Base-by-base conservation (phyloP, 192 early-diverging fungal species). In the Mortierella antarctica region DNA sequence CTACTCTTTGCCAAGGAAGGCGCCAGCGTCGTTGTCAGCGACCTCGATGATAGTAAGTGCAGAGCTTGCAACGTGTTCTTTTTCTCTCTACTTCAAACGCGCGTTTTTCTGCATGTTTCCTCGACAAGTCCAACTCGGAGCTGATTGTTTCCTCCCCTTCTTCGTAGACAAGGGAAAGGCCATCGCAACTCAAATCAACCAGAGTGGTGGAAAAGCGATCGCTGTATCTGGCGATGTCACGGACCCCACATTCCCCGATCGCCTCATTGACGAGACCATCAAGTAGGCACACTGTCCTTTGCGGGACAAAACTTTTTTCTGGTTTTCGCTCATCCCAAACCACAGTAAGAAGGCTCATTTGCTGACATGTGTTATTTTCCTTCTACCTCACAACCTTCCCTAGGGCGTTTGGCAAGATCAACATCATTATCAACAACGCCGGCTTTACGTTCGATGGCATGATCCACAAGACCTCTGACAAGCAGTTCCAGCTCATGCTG, bases 381-480 rank as follows among this genome's bases (percentile, higher is more conserved):
- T 82, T 39, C 6, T 55, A 56, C 40, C 44, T 66, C 17, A 7
- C n/a, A 42, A 60, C 14, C 20, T 63, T 47, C 14, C 3, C 46
- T 31, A 83, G 90, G 75, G 89, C 88, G 55, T 94, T 91, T 84
- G 92, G 92, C 52, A 90, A 91, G 62, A 82, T 94, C 84, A 92
- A 94, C 76, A 84, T 97, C 65, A 86, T 99, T 39, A 89, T 99
- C 83, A 99, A 99, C 93, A 99, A 99, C 65, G 97, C 97, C 15
- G 97, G 97, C 67, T 98, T 96, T 79, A 90, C 97, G 61, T 93
- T 94, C 65, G 97, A 99, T 88, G 96, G 93, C 83, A 95, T 95
- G 68, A 91, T 98, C 72, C 88, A 88, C 83, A 89, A 95, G 72
- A 94, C 94, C 60, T 95, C 95, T 40, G 95, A 95, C 86, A 89